phyloP scores from a whole-genome alignment of 1,284 basidiomycete genomes.

The Trichosporon sp. region DNA sequence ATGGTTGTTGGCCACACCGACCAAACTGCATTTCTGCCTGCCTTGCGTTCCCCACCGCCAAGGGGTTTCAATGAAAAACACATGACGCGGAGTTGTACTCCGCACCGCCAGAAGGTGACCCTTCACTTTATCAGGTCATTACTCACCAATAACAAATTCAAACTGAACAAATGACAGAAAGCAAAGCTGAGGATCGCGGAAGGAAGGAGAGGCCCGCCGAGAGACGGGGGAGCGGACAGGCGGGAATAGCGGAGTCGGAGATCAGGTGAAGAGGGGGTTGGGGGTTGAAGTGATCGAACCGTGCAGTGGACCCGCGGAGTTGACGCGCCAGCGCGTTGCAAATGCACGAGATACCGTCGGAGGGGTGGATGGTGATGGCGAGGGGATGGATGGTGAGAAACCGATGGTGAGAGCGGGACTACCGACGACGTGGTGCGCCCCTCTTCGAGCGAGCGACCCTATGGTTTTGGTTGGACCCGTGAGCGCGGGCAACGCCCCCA shows the following conservation, averaged over 20 bases:
- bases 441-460: slow-evolving; percentile 12
- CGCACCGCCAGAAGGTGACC: background rate
- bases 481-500: slow-evolving; percentile 1
- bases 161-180: background rate
- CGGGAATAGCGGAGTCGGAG: background rate
- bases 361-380: background rate
- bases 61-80: background rate
- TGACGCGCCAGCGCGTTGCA: slow-evolving; percentile 5
- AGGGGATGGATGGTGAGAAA: slow-evolving; percentile 9
- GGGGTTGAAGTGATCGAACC: background rate
- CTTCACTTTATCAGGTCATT: background rate
- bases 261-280: background rate
- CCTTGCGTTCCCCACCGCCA: background rate
- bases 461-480: slow-evolving; percentile 8
- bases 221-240: background rate
- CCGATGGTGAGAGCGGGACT: slow-evolving; percentile 9
- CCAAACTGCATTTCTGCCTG: background rate
- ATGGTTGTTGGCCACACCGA: too few species aligned
- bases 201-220: background rate
- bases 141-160: background rate
- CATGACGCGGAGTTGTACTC: background rate
- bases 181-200: background rate
- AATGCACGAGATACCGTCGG: slow-evolving; percentile 1
- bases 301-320: background rate
- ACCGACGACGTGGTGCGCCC: slow-evolving; percentile 15